Percentiles rank a stretch among this genome's conserved stretches.
phyloP scores from a whole-genome alignment of 2,329 filamentous ascomycete genomes.

The Diaporthe velutina region DNA sequence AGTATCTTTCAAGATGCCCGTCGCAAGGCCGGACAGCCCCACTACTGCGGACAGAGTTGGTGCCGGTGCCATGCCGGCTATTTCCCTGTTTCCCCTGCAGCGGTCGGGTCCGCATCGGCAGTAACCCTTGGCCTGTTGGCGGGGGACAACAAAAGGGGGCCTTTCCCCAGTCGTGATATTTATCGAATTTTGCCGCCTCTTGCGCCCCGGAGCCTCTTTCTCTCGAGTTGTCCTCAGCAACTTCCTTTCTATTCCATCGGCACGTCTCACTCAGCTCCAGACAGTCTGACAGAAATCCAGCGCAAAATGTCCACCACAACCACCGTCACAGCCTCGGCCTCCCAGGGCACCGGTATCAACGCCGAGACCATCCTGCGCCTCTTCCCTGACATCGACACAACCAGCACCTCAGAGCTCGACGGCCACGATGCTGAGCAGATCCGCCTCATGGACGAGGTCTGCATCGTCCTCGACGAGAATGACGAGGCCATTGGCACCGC shows the following conservation, averaged over 20 bases:
- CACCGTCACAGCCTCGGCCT: conserved; percentile 61
- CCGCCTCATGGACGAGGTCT: conserved; percentile 97
- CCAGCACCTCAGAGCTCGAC: conserved; percentile 77
- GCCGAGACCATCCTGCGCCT: conserved; percentile 88
- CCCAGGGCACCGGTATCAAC: conserved; percentile 75
- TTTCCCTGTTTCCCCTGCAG: conserved; percentile 2
- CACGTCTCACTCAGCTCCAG: neutral
- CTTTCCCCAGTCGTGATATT: neutral
- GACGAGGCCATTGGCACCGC: conserved; percentile 94
- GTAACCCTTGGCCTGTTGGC: neutral
- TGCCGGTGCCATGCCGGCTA: neutral
- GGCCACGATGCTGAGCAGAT: conserved; percentile 99
- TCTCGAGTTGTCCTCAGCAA: neutral
- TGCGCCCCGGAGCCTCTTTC: neutral
- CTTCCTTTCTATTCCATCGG: neutral
- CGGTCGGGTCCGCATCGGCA: conserved; percentile 24
- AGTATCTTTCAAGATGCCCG: neutral
- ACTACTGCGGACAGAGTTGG: neutral
- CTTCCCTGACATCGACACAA: conserved; percentile 85
- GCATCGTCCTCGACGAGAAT: conserved; percentile 94
- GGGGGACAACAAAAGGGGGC: conserved; percentile 13
- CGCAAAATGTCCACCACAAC: conserved; percentile 51
- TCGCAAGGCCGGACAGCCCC: conserved; percentile 21
- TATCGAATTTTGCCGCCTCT: conserved; percentile 6
- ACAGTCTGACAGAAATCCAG: neutral